Evolutionary conservation across 306 rosid genomes (phyloP).

Genomic region (Erythrophleum fordii): DNA sequence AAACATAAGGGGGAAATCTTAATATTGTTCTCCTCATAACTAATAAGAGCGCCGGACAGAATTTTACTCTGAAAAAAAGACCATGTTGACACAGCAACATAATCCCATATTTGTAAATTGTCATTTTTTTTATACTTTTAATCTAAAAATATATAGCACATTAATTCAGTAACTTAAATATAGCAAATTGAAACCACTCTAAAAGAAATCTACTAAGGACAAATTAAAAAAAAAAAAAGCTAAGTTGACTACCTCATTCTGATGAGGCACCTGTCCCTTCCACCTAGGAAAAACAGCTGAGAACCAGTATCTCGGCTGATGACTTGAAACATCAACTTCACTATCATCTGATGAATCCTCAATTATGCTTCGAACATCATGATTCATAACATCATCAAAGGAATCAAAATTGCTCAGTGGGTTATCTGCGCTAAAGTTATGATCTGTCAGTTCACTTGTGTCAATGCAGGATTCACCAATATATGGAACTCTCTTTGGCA

Average conservation of each 20-base stretch:
- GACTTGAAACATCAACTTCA: slow-evolving; percentile 54
- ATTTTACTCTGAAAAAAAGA: not conserved
- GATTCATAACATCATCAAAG: slow-evolving; percentile 48
- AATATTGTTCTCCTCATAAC: not conserved
- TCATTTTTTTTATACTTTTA: not conserved
- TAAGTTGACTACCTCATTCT: slow-evolving; percentile 59
- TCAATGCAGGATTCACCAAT: slow-evolving; percentile 42
- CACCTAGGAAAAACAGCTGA: slow-evolving; percentile 50
- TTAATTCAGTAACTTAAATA: not conserved
- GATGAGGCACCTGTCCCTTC: slow-evolving; percentile 49
- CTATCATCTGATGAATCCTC: slow-evolving; percentile 75
- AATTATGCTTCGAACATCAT: slow-evolving; percentile 56
- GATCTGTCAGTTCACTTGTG: slow-evolving; percentile 44
- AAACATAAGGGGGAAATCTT: not conserved
- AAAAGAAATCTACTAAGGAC: slow-evolving; percentile 18
- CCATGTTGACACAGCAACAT: slow-evolving; percentile 21
- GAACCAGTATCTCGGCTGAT: slow-evolving; percentile 49
- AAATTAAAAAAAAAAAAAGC: not conserved
- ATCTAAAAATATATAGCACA: slow-evolving; percentile 23
- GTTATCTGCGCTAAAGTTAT: slow-evolving; percentile 49
- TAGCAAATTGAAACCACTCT: slow-evolving; percentile 16
- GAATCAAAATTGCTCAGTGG: slow-evolving; percentile 54
- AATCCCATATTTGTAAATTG: slow-evolving; percentile 14
- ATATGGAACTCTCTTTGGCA: slow-evolving; percentile 46
- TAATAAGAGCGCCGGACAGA: not conserved